Evolutionary conservation across 192 early-diverging fungal genomes (phyloP), one percentile per base, ranked within the genome.

Genomic region (Gonapodya prolifera): DNA sequence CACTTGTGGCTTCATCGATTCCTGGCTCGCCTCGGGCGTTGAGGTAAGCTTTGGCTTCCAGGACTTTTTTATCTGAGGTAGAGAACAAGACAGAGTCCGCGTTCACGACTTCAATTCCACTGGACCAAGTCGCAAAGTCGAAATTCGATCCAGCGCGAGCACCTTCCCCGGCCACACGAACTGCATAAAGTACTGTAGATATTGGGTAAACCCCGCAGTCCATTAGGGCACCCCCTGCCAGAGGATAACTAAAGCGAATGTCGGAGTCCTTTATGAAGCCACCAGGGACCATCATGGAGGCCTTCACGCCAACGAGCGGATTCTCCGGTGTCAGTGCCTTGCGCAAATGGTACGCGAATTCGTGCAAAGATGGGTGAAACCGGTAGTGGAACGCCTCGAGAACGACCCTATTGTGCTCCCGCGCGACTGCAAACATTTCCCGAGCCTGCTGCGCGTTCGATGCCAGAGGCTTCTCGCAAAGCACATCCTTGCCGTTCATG

Each of bases 401-500:
- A 2, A 85, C 73, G 2, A 85, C 77, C 30, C 78, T 33, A 35
- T 85, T 81, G 71, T 85, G 77, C 61, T 77, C 69, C 17, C 77
- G 45, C 23, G 82, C 83, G n/a, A 82, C 29, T 0, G 36, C 79
- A 30, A 82, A 75, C 13, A 85, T 45, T 1, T 79, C 76, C 8
- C 30, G 30, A 1, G 83, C 83, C 75, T 84, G 75, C 28, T 34
- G 35, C 2, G 76, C 80, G 36, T 84, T 84, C 33, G 35, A 34
- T 2, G 83, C 69, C 16, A 84, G 32, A 0, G 83, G 83, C 73
- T 84, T 84, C 77, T 84, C 83, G 70, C 84, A 78, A 8, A 91
- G 81, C 30, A 91, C 81, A 74, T 91, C 87, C 69, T 91, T 91
- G 2, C 86, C 84, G 16, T 85, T 83, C 77, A 76, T 31, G 30